Percentiles rank a stretch among this genome's conserved stretches.
These are phyloP conservation scores for Pseudoscleropodium purum DNA, from an alignment of 225 moss, liverwort and hornwort species.

Conservation along the genomic window DNA sequence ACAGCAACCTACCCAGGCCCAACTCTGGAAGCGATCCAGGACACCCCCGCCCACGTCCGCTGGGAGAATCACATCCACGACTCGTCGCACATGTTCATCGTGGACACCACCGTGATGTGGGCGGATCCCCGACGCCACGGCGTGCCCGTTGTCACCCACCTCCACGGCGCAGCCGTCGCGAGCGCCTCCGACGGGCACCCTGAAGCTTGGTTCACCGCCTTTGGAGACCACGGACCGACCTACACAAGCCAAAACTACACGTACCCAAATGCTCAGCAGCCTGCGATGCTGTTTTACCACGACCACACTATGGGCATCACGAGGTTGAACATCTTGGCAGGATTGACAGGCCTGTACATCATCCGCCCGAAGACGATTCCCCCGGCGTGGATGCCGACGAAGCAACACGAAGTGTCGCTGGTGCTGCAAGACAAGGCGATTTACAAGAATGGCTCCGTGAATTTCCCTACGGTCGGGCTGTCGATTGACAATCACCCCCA, in stretches of 20 bases:
- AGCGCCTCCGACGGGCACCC: conserved; percentile 54
- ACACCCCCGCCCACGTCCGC: not conserved
- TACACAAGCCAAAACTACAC: conserved; percentile 39
- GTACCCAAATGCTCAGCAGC: conserved; percentile 36
- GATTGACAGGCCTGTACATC: conserved; percentile 41
- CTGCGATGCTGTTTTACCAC: conserved; percentile 63
- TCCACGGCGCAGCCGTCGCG: conserved; percentile 44
- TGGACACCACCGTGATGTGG: conserved; percentile 49
- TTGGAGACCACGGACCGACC: conserved; percentile 27
- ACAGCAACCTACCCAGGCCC: conserved; percentile 39
- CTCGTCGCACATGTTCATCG: conserved; percentile 10
- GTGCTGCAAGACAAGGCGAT: conserved; percentile 25
- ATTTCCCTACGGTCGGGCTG: conserved; percentile 52
- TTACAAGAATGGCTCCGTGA: conserved; percentile 32
- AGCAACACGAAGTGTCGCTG: conserved; percentile 13
- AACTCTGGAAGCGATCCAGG: conserved; percentile 21
- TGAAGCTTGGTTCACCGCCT: conserved; percentile 65
- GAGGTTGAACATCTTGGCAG: conserved; percentile 45
- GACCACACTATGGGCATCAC: conserved; percentile 65
- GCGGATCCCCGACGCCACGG: conserved; percentile 45
- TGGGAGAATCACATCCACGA: conserved; percentile 40
- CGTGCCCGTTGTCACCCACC: conserved; percentile 52
- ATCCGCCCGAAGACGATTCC: conserved; percentile 5
- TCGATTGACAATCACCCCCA: conserved; percentile 22
- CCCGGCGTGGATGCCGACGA: conserved; percentile 11